Percentiles rank a stretch among this genome's conserved stretches.
Conservation (phyloP, 2,329 filamentous ascomycete genomes). For the Teratosphaeria viscida region DNA sequence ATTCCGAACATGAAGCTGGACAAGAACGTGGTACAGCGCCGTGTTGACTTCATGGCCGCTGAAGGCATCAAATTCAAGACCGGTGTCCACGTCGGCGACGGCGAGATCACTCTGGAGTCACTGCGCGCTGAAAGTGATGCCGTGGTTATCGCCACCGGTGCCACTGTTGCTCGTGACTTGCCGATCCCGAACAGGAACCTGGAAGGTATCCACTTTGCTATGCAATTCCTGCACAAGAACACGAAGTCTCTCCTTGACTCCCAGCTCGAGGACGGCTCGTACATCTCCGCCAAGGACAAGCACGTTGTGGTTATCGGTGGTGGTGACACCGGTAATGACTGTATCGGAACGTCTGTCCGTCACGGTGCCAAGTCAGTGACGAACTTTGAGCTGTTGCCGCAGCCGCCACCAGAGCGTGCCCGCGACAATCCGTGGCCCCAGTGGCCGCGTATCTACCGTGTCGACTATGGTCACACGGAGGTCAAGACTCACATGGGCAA, state of each 20-base stretch:
- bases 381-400: slow-evolving; percentile 92
- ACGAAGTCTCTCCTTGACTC: slow-evolving; percentile 96
- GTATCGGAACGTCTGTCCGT: slow-evolving; percentile 90
- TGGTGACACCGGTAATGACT: slow-evolving; percentile 96
- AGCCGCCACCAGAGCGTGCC: slow-evolving; percentile 82
- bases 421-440: slow-evolving; percentile 96
- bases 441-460: slow-evolving; percentile 94
- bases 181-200: slow-evolving; percentile 82
- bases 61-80: slow-evolving; percentile 80
- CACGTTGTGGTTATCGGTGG: slow-evolving; percentile 93
- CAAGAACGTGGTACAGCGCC: slow-evolving; percentile 91
- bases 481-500: slow-evolving; percentile 94
- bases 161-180: slow-evolving; percentile 84
- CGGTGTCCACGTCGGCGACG: slow-evolving; percentile 65
- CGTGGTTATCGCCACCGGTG: slow-evolving; percentile 83
- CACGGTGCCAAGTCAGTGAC: slow-evolving; percentile 92
- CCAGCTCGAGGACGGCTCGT: slow-evolving; percentile 67
- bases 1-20: slow-evolving; percentile 99
- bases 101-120: slow-evolving; percentile 55
- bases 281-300: slow-evolving; percentile 93
- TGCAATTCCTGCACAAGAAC: slow-evolving; percentile 96
- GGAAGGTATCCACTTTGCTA: slow-evolving; percentile 86
- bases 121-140: slow-evolving; percentile 68
- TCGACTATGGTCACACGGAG: slow-evolving; percentile 96
- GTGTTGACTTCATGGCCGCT: slow-evolving; percentile 86